Conservation (phyloP, 345 rosid genomes). For the Eucalyptus virginea region DNA sequence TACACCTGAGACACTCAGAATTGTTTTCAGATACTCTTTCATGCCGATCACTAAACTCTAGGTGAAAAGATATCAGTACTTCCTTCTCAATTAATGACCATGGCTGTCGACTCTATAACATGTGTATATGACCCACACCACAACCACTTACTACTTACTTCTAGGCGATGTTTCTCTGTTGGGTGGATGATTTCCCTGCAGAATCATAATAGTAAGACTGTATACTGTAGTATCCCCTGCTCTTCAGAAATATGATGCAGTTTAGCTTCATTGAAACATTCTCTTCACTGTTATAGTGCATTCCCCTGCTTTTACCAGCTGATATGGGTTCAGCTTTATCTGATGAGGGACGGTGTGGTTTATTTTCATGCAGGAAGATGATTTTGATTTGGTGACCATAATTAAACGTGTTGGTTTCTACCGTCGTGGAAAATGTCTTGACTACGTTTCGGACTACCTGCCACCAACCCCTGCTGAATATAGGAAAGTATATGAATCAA, state of each 20-base stretch:
- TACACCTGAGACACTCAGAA: not conserved
- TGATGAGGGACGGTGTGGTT: not conserved
- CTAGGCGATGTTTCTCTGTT: not conserved
- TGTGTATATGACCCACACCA: not conserved
- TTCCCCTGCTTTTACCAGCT: not conserved
- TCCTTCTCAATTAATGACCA: not conserved
- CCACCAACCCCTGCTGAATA: constrained; percentile 39
- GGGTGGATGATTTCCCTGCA: not conserved
- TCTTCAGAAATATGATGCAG: not conserved
- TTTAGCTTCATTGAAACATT: not conserved
- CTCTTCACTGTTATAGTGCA: not conserved
- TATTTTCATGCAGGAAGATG: constrained; percentile 34
- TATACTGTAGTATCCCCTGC: not conserved
- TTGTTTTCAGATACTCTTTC: not conserved
- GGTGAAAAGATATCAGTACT: not conserved
- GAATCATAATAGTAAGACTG: not conserved
- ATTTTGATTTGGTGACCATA: constrained; percentile 22
- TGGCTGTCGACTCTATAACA: not conserved
- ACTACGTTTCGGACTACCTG: constrained; percentile 36
- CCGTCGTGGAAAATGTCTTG: constrained; percentile 34
- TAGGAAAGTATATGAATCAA: constrained; percentile 10
- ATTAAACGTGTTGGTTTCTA: constrained; percentile 34
- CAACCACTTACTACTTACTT: not conserved
- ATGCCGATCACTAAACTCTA: not conserved
- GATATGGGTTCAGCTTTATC: not conserved